phyloP scores from a whole-genome alignment of 139 green algal genomes.

The Tetraselmis striata region DNA sequence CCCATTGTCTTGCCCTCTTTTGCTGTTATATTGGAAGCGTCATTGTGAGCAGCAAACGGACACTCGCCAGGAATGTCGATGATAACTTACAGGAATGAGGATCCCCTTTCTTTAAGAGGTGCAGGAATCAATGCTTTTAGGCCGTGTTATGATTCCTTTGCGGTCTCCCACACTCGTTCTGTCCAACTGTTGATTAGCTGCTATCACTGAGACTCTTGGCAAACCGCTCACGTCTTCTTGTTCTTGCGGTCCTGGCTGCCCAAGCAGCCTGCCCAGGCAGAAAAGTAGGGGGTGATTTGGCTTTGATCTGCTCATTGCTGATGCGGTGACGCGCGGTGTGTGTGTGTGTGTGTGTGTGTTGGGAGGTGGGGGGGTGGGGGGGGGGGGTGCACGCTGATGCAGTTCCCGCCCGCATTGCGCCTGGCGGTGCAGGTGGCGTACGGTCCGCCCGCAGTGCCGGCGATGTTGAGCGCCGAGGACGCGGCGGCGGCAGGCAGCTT shows the following conservation, averaged over 20 bases:
- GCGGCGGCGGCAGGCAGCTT: slow-evolving; percentile 28
- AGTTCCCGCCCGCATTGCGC: neutral
- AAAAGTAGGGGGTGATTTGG: no score
- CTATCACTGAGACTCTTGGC: no score
- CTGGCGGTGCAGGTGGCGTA: slow-evolving; percentile 3
- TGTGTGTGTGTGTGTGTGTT: slow-evolving; percentile 17
- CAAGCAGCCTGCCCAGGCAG: no score
- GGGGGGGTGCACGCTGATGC: slow-evolving; percentile 1
- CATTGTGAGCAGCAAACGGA: no score
- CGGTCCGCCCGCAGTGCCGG: neutral
- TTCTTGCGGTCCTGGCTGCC: no score
- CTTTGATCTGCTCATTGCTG: slow-evolving; percentile 4
- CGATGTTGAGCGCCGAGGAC: slow-evolving; percentile 40
- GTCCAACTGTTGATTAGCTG: no score
- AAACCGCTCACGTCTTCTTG: no score
- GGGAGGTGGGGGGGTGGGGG: slow-evolving; percentile 10
- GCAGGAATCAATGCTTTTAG: no score
- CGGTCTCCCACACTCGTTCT: no score
- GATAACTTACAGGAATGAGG: slow-evolving; percentile 8
- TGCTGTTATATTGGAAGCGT: no score
- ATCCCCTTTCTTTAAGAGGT: no score
- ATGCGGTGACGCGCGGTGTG: slow-evolving; percentile 11
- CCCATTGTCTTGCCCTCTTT: neutral
- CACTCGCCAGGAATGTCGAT: neutral
- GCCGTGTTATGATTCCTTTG: no score